Percentiles rank a stretch among this genome's conserved stretches.
These are phyloP conservation scores for Tricholoma matsutake DNA, from an alignment of 768 basidiomycete species.

Conservation along the genomic window DNA sequence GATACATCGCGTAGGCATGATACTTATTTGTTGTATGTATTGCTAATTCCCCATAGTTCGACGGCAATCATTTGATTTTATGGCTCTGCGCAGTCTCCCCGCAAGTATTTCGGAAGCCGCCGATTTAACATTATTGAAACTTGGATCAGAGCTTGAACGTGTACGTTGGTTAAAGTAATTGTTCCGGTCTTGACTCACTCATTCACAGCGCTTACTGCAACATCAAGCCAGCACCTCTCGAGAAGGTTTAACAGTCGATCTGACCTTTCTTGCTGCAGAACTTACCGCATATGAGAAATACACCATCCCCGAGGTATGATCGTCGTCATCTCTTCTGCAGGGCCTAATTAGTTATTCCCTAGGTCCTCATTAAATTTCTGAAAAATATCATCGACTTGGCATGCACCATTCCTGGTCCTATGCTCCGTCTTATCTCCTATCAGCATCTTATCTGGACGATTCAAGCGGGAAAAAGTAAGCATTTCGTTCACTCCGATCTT, in stretches of 20 bases:
- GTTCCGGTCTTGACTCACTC: not conserved
- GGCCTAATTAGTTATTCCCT: not conserved
- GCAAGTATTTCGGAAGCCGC: constrained; percentile 16
- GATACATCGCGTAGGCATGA: constrained; percentile 14
- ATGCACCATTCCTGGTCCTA: constrained; percentile 29
- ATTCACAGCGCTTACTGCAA: constrained; percentile 5
- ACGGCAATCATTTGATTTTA: constrained; percentile 37
- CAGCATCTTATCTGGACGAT: constrained; percentile 56
- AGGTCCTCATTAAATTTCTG: constrained; percentile 19
- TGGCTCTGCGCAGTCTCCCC: constrained; percentile 35
- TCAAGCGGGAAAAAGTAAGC: constrained; percentile 40
- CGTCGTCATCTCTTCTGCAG: not conserved
- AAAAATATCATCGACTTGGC: constrained; percentile 39
- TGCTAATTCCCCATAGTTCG: constrained; percentile 25
- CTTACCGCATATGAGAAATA: constrained; percentile 29
- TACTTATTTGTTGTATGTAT: not conserved
- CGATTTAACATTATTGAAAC: constrained; percentile 6
- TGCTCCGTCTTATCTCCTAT: constrained; percentile 48
- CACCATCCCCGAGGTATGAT: constrained; percentile 2
- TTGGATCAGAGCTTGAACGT: constrained; percentile 21
- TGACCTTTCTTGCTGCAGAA: constrained; percentile 30
- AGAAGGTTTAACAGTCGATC: constrained; percentile 14
- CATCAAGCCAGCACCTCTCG: constrained; percentile 2
- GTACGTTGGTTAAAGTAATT: constrained; percentile 12
- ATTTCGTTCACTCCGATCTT: not conserved